Base-by-base conservation (phyloP, 768 basidiomycete genomes). In the Hypsizygus marmoreus region DNA sequence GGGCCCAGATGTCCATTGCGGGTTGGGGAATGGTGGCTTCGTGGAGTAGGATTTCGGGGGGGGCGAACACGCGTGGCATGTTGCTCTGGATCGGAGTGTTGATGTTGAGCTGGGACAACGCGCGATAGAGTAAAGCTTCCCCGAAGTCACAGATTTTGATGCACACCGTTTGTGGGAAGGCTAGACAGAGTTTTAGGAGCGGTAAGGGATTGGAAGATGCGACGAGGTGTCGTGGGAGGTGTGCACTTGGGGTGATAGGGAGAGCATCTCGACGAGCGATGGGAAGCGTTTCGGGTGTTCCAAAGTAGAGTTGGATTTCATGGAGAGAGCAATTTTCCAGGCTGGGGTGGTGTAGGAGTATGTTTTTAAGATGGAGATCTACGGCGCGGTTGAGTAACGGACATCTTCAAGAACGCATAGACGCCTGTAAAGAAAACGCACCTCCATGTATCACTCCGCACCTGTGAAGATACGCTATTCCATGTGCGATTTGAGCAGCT, bases 1-100 rank as follows among this genome's bases (percentile, higher is more conserved):
- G 48, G 6, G 48, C 48, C 48, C 48, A 50, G 14, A 46, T 39
- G 26, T 49, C 47, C 20, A 34, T 42, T 32, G 31, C 13, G 12
- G 31, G 31, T 32, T 16, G 13, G 31, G 12, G 31, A 9, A 4
- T 39, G 28, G 28, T 17, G 31, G 13, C 19, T 26, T 42, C 41
- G 31, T 42, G 25, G n/a, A 42, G 32, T 42, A 33, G 17, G 41
- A 31, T 42, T 28, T 42, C 41, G 7, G 41, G 41, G 17, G 41
- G 14, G 36, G 31, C 31, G 31, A n/a, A 32, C 17, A 32, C 37
- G 41, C 25, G 28, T 2, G 16, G 24, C 29, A 44, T 33, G 20
- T 33, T 36, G 19, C 16, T 22, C 10, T 32, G 31, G 6, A 50
- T 34, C 22, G 43, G 4, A n/a, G 43, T 32, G 31, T 32, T 32